These are phyloP conservation scores for Aspergillus tubingensis DNA, from an alignment of 2,329 filamentous ascomycete genomes.

Conservation along the genomic window DNA sequence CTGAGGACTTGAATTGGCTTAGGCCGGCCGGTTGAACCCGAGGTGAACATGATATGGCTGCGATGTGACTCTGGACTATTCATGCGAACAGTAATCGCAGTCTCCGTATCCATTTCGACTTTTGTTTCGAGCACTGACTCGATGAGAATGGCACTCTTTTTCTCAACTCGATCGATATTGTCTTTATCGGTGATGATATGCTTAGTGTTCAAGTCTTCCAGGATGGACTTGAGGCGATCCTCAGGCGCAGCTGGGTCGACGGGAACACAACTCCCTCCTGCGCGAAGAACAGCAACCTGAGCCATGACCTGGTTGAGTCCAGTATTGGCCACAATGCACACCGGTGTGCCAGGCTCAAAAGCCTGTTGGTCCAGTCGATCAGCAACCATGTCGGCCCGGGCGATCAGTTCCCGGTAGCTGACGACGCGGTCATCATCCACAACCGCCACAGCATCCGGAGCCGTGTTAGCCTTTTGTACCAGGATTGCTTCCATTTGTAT, in stretches of 20 bases:
- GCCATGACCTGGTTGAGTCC: not conserved
- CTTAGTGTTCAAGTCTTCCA: not conserved
- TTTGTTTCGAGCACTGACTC: too few species aligned
- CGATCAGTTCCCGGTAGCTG: not conserved
- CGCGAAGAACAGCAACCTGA: not conserved
- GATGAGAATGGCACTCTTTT: too few species aligned
- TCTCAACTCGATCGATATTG: not conserved
- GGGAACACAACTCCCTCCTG: not conserved
- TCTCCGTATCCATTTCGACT: not conserved
- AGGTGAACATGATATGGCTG: constrained; percentile 57
- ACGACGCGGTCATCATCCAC: not conserved
- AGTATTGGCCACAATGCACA: not conserved
- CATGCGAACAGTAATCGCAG: not conserved
- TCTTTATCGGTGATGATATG: not conserved
- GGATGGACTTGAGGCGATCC: not conserved
- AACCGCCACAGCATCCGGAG: not conserved
- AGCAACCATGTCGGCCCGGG: not conserved
- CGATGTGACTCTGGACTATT: not conserved
- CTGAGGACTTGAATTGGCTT: constrained; percentile 78
- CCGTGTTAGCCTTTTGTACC: not conserved
- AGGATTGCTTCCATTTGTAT: not conserved
- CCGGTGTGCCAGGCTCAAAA: not conserved
- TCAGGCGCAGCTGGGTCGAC: not conserved
- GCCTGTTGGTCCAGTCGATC: too few species aligned
- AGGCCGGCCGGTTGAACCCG: constrained; percentile 67